These are phyloP conservation scores for Pilasporangium apinafurcum DNA, from an alignment of 352 stramenopile species.

Conservation along the genomic window DNA sequence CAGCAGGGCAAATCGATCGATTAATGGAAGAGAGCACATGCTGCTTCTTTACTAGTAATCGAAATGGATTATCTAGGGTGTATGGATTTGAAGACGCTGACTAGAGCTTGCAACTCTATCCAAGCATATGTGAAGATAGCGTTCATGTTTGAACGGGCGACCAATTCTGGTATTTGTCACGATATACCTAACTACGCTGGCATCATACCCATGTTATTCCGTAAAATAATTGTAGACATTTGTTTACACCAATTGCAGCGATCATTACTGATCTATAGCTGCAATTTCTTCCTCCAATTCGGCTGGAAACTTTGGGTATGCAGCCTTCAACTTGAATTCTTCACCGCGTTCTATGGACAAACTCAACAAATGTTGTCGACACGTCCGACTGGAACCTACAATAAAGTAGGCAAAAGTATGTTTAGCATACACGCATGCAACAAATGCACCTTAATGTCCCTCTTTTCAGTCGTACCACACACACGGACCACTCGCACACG, in stretches of 20 bases:
- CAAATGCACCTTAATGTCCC: background rate
- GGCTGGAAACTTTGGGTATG: constrained; percentile 30
- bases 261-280: constrained; percentile 24
- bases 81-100: too few species aligned
- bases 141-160: too few species aligned
- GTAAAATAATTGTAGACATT: too few species aligned
- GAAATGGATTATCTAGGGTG: too few species aligned
- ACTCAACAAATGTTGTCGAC: constrained; percentile 37
- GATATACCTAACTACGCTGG: too few species aligned
- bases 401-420: background rate
- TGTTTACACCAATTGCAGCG: too few species aligned
- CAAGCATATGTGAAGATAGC: too few species aligned
- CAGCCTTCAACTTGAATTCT: constrained; percentile 20
- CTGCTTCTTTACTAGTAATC: too few species aligned
- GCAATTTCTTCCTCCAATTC: constrained; percentile 47
- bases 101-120: too few species aligned
- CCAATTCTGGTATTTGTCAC: too few species aligned
- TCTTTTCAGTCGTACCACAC: constrained; percentile 34
- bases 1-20: constrained; percentile 77
- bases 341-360: constrained; percentile 48
- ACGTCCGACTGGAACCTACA: constrained; percentile 46
- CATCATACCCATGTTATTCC: too few species aligned
- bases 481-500: constrained; percentile 55
- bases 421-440: background rate
- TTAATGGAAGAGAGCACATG: constrained; percentile 21